Evolutionary conservation across 179 eudicot genomes (phyloP), one percentile per base, ranked within the genome.

Genomic region (Corrigiola litoralis): DNA sequence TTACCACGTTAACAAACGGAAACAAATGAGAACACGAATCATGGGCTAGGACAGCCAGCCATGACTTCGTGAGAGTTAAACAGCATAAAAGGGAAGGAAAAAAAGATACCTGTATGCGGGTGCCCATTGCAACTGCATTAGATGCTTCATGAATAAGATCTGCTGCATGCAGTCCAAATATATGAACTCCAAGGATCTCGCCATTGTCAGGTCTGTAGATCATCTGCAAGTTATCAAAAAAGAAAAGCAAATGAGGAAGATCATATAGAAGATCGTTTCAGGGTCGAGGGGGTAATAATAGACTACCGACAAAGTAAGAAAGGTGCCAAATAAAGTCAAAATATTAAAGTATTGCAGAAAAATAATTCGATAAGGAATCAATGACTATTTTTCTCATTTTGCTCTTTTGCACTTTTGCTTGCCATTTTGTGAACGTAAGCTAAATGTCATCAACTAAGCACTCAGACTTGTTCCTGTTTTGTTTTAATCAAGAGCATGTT

Each of bases 61-160:
- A 24, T 6, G 21, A 18, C 14, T 34, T 27, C 13, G 17, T 18
- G 54, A 44, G 40, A 7, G 51, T 21, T 44, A 11, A 11, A n/a
- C n/a, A n/a, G n/a, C n/a, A n/a, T n/a, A n/a, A n/a, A n/a, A n/a
- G n/a, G n/a, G n/a, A n/a, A 0, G 21, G 28, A 56, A 29, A 63
- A 12, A 54, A 12, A 56, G 31, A 37, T 58, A 87, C 99, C 84
- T 95, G 99, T 63, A 95, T 79, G 71, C 79, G 77, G 62, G 88
- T 95, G 65, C 95, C 96, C 96, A 95, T 38, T 46, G 97, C 96
- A 28, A 94, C 82, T 70, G 99, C 99, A 79, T 94, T 94, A 33
- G 99, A 94, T 70, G 97, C 97, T 81, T 94, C 99, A 58, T 95
- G 99, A 58, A 95, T 88, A 66, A 95, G 99, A 67, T 95, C 99